Evolutionary conservation across 805 yeast species (phyloP), one percentile per base, ranked within the genome.

Genomic region (Torulaspora microellipsoides): DNA sequence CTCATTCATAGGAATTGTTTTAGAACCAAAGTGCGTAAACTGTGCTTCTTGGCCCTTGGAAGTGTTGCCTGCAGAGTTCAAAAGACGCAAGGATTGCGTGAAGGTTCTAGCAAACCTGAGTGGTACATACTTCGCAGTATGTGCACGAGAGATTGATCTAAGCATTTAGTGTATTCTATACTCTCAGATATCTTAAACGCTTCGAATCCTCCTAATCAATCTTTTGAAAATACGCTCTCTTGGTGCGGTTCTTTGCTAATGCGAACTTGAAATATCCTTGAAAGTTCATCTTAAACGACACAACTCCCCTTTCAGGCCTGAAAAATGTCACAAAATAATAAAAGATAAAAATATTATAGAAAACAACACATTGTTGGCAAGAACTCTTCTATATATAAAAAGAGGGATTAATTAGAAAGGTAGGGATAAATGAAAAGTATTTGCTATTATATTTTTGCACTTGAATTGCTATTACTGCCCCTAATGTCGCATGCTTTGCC

Each of bases 21-120:
- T 79, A 64, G 80, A 88, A 9, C 98, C 98, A 62, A 93, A 91
- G 69, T 91, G 98, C 15, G 99, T 91, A n/a, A 89, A 83, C 36
- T 69, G 57, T 23, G 43, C 31, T 10, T 40, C 46, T 15, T 40
- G 15, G 14, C 14, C 31, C 7, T 28, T 31, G 14, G 15, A 13
- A 15, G 13, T 32, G 23, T 31, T 31, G 15, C 27, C 31, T 15
- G 41, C 28, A 13, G 34, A 28, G 28, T 33, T 33, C 15, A 39
- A 38, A 10, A 33, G 41, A 15, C 29, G 27, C 17, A 30, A 31
- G 5, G 45, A n/a, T 14, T 41, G 40, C 7, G 46, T 34, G 34
- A 45, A 38, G 25, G 40, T 25, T 33, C 45, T 46, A 14, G 15
- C 35, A 28, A 15, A 38, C 11, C 14, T 33, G 15, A 14, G 13